These are phyloP conservation scores for Quercus dentata DNA, from an alignment of 306 rosid species.

Conservation along the genomic window DNA sequence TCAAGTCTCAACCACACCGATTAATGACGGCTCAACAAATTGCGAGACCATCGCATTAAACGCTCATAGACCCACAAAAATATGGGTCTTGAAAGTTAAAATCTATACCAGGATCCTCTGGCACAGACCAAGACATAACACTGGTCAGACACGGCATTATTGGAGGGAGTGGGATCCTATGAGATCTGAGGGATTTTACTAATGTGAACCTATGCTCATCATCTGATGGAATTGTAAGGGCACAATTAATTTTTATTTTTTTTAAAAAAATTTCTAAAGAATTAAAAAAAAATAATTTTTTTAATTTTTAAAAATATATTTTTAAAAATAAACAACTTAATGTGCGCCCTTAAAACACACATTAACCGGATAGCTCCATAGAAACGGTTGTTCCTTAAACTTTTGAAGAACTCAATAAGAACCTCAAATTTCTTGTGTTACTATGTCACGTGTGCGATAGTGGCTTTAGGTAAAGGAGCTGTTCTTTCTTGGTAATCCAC, in stretches of 20 bases:
- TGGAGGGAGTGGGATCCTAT: slow-evolving; percentile 11
- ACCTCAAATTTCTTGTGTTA: not conserved
- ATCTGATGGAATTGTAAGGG: not conserved
- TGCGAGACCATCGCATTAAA: no score
- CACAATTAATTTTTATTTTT: no score
- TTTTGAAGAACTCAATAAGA: not conserved
- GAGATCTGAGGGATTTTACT: not conserved
- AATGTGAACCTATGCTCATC: not conserved
- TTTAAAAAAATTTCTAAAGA: no score
- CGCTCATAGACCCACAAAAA: not conserved
- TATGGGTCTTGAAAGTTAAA: not conserved
- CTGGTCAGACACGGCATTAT: not conserved
- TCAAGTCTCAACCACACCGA: no score
- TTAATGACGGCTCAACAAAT: no score
- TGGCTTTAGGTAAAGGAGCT: not conserved
- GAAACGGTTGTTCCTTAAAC: not conserved
- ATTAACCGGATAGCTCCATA: not conserved
- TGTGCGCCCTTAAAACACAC: rapidly evolving
- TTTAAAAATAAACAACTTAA: no score
- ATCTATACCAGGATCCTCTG: not conserved
- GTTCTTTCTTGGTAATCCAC: no score
- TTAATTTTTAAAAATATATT: no score
- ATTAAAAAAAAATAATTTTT: no score
- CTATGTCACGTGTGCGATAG: not conserved
- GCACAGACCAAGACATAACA: not conserved